These are phyloP conservation scores for Phytophthora ohioensis DNA, from an alignment of 352 stramenopile species.

Conservation along the genomic window DNA sequence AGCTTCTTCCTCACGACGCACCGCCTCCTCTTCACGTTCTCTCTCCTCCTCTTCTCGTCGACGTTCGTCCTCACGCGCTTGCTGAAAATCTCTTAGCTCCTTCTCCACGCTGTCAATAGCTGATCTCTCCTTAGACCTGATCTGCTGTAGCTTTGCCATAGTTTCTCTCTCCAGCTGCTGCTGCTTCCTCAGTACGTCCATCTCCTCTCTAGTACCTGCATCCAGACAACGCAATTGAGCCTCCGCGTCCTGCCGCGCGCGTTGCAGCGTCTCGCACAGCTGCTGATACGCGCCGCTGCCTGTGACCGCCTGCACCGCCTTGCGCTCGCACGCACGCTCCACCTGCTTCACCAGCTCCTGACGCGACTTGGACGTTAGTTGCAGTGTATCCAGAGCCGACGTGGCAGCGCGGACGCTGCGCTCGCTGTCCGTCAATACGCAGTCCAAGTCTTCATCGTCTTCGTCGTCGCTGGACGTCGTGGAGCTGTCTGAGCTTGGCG, in stretches of 20 bases:
- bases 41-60: constrained; percentile 44
- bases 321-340: constrained; percentile 69
- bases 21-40: constrained; percentile 45
- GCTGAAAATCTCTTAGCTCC: constrained; percentile 57
- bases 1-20: constrained; percentile 43
- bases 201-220: neutral
- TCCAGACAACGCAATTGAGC: constrained; percentile 46
- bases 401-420: constrained; percentile 18
- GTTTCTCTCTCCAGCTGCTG: constrained; percentile 50
- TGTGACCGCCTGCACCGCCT: constrained; percentile 61
- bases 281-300: constrained; percentile 64
- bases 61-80: constrained; percentile 40
- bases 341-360: constrained; percentile 74
- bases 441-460: constrained; percentile 28
- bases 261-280: constrained; percentile 70
- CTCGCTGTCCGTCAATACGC: constrained; percentile 13
- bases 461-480: constrained; percentile 62
- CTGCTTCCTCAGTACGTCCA: constrained; percentile 43
- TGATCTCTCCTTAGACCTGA: constrained; percentile 47
- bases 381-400: constrained; percentile 31
- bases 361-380: constrained; percentile 41
- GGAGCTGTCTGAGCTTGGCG: constrained; percentile 55
- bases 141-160: constrained; percentile 49
- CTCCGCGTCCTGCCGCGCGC: constrained; percentile 61
- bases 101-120: constrained; percentile 58